Percentiles rank a stretch among this genome's conserved stretches.
These are phyloP conservation scores for Baffinella frigidus DNA, from an alignment of 208 protist genomes.

Conservation along the genomic window DNA sequence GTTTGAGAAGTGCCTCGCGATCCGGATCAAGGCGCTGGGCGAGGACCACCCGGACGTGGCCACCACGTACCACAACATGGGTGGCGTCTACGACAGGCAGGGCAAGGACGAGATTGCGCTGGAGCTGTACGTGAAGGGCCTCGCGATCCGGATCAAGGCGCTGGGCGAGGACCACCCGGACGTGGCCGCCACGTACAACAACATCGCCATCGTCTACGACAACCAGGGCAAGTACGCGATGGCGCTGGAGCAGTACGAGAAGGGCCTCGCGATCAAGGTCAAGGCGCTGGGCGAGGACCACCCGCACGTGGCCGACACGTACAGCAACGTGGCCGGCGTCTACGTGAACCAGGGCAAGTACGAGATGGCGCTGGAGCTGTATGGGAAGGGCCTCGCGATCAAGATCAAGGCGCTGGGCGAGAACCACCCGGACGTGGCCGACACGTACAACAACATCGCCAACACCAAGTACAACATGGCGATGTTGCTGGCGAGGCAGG, in stretches of 20 bases:
- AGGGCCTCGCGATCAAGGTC: constrained; percentile 24
- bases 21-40: background rate
- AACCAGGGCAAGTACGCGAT: too few relatives aligned
- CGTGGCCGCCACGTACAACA: background rate
- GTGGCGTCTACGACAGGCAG: background rate
- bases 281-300: background rate
- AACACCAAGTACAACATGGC: too few relatives aligned
- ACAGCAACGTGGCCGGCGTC: background rate
- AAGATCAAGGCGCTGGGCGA: background rate
- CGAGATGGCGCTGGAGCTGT: background rate
- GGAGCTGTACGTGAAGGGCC: background rate
- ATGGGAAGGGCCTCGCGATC: constrained; percentile 20
- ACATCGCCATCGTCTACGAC: constrained; percentile 28
- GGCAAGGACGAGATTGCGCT: constrained; percentile 5
- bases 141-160: background rate
- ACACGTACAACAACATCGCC: background rate
- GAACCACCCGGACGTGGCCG: constrained; percentile 14
- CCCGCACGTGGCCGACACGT: background rate
- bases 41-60: constrained; percentile 13
- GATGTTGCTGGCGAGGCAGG: too few relatives aligned
- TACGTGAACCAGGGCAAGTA: background rate
- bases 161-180: background rate
- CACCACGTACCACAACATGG: background rate
- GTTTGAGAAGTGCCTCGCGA: background rate
- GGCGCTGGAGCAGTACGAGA: background rate